A percentile compares a stretch with the other conserved stretches of the same genome.
Evolutionary conservation across 192 early-diverging fungal species (phyloP).

Genomic region (Backusella luteola): DNA sequence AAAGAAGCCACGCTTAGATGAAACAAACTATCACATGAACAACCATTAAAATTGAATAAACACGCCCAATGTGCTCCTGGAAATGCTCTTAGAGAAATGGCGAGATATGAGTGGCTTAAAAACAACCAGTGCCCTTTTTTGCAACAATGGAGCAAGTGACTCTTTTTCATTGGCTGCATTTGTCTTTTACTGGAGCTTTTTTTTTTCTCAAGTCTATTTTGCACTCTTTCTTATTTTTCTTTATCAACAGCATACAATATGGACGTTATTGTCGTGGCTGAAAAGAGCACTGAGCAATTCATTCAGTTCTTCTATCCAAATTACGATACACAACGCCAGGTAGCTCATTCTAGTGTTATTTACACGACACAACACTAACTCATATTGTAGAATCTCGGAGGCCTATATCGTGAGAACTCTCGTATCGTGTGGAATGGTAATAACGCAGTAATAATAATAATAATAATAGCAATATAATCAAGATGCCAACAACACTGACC

Average conservation of each 20-base stretch:
- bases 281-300: constrained; percentile 50
- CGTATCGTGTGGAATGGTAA: constrained; percentile 59
- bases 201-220: not conserved
- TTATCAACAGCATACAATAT: not conserved
- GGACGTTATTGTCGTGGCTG: constrained; percentile 34
- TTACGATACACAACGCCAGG: constrained; percentile 41
- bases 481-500: not conserved
- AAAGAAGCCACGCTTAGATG: too few relatives aligned
- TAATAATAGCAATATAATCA: not conserved
- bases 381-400: constrained; percentile 30
- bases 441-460: not conserved
- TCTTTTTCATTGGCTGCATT: not conserved
- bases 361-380: not conserved
- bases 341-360: constrained; percentile 19
- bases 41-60: too few relatives aligned
- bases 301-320: constrained; percentile 45
- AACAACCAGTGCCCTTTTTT: not conserved
- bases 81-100: not conserved
- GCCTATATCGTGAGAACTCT: constrained; percentile 46
- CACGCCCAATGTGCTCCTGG: too few relatives aligned
- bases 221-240: not conserved
- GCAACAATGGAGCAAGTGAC: not conserved
- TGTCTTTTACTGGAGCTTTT: not conserved
- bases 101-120: not conserved
- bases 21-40: too few relatives aligned